phyloP scores from a whole-genome alignment of 306 rosid species.

The Trifolium dubium region DNA sequence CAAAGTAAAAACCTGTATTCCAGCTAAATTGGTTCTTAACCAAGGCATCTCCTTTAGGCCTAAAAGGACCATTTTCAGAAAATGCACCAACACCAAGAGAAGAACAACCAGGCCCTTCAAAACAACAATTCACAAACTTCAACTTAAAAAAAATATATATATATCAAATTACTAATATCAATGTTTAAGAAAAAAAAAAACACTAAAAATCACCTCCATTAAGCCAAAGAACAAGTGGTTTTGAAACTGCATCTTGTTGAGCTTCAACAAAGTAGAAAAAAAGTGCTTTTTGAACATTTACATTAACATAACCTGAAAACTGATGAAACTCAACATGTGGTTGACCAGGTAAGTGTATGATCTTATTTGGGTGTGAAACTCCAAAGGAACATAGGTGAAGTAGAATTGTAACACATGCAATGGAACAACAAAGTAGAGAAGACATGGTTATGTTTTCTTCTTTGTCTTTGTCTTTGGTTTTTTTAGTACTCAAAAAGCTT shows the following conservation, averaged over 20 bases:
- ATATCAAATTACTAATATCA: neutral
- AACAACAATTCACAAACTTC: slow-evolving; percentile 31
- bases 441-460: slow-evolving; percentile 26
- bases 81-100: slow-evolving; percentile 89
- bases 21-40: slow-evolving; percentile 72
- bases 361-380: slow-evolving; percentile 47
- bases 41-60: slow-evolving; percentile 69
- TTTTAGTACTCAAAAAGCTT: slow-evolving; percentile 12
- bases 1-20: slow-evolving; percentile 52
- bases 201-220: slow-evolving; percentile 70
- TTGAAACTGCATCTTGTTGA: slow-evolving; percentile 56
- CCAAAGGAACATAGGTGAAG: slow-evolving; percentile 17
- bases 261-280: slow-evolving; percentile 77
- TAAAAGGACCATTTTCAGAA: slow-evolving; percentile 84
- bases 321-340: slow-evolving; percentile 65
- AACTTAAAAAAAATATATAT: slow-evolving; percentile 5
- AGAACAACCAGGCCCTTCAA: slow-evolving; percentile 89
- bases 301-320: slow-evolving; percentile 65
- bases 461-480: neutral
- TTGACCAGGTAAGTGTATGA: slow-evolving; percentile 66
- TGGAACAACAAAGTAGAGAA: slow-evolving; percentile 39
- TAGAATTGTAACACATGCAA: slow-evolving; percentile 30
- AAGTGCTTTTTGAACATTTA: slow-evolving; percentile 52
- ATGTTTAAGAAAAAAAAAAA: neutral
- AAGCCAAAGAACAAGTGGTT: slow-evolving; percentile 87